Evolutionary conservation across 2,329 filamentous ascomycete species (phyloP).

Genomic region (Aureobasidium sp.): DNA sequence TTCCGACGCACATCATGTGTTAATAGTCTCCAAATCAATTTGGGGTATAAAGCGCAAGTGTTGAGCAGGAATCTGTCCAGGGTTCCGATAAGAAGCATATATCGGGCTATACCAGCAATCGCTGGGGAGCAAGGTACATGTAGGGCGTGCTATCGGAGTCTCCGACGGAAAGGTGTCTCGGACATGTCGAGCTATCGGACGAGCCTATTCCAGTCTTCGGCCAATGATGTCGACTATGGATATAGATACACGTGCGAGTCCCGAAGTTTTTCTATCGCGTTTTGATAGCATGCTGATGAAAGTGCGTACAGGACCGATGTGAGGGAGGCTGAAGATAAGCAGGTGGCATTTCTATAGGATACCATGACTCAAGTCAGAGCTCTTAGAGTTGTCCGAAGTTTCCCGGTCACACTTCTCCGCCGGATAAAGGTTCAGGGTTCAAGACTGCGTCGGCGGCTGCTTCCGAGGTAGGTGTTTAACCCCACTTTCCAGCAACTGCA

Average conservation of each 20-base stretch:
- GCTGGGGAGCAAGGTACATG: background rate
- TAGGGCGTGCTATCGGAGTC: background rate
- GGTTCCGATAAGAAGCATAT: constrained; percentile 2
- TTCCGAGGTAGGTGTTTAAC: background rate
- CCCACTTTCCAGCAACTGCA: constrained; percentile 12
- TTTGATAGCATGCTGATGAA: background rate
- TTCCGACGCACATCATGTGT: constrained; percentile 13
- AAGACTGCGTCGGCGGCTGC: background rate
- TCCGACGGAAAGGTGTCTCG: background rate
- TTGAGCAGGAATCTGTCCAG: background rate
- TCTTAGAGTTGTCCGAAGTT: constrained; percentile 10
- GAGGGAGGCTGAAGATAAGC: background rate
- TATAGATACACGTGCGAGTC: background rate
- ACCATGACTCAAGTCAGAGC: constrained; percentile 13
- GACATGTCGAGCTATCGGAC: background rate
- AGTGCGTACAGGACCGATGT: background rate
- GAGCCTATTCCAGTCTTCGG: background rate
- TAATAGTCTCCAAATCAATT: background rate
- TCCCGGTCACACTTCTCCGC: constrained; percentile 1
- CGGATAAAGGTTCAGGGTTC: constrained; percentile 12
- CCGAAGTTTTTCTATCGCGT: no score
- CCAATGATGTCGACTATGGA: no score
- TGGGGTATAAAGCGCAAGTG: background rate
- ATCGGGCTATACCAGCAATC: constrained; percentile 1
- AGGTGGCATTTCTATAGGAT: background rate